A percentile compares a stretch with the other conserved stretches of the same genome.
Conservation (phyloP, 352 stramenopile genomes). For the Phytopythium delawarense region DNA sequence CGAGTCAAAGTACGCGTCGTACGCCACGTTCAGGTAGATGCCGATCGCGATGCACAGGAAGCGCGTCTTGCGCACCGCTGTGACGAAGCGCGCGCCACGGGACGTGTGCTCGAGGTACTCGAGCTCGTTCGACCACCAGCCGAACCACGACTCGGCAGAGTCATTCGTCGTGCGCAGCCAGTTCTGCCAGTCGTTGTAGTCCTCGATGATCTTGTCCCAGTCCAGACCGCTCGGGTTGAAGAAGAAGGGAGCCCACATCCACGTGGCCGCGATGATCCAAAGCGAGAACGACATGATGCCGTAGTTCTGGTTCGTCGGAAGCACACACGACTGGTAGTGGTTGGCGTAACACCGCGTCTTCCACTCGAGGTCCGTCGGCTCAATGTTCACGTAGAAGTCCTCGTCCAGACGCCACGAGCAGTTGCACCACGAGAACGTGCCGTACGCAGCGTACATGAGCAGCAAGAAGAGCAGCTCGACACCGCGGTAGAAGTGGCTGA, state of each 20-base stretch:
- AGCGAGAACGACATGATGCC: constrained; percentile 97
- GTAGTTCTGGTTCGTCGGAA: constrained; percentile 97
- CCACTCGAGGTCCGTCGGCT: constrained; percentile 76
- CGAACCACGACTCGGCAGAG: constrained; percentile 83
- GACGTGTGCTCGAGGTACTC: constrained; percentile 83
- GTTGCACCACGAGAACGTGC: constrained; percentile 93
- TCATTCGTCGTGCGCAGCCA: constrained; percentile 91
- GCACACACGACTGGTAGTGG: constrained; percentile 87
- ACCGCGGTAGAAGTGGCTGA: constrained; percentile 97
- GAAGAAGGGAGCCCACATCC: constrained; percentile 86
- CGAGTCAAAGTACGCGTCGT: constrained; percentile 73
- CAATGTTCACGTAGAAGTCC: constrained; percentile 68
- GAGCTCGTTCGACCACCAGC: constrained; percentile 83
- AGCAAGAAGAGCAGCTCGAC: constrained; percentile 91
- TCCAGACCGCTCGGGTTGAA: constrained; percentile 98
- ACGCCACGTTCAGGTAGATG: constrained; percentile 81
- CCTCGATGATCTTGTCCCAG: constrained; percentile 94
- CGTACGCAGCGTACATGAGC: constrained; percentile 81
- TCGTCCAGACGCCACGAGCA: constrained; percentile 75
- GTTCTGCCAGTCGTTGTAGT: constrained; percentile 93
- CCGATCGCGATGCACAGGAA: constrained; percentile 70
- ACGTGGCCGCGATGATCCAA: constrained; percentile 90
- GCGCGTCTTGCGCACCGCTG: constrained; percentile 73
- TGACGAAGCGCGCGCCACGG: constrained; percentile 50
- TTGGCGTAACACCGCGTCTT: constrained; percentile 73